A percentile compares a stretch with the other conserved stretches of the same genome.
Evolutionary conservation across 345 rosid species (phyloP).

Genomic region (Lagerstroemia speciosa): DNA sequence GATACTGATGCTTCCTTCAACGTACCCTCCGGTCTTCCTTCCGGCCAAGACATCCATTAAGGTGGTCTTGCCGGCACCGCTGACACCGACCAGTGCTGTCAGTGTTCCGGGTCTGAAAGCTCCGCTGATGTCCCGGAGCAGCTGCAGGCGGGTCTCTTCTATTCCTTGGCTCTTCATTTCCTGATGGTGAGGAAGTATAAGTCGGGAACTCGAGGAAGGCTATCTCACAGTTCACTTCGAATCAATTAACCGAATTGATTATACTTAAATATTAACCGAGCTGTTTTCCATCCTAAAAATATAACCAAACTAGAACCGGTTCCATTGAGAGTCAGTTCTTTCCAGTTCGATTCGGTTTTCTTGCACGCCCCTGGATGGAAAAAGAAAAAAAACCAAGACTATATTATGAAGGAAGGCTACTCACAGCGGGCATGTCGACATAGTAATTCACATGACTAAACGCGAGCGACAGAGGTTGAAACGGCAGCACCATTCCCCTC

Average conservation of each 20-base stretch:
- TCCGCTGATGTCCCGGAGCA: constrained; percentile 56
- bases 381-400: too few relatives aligned
- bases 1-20: constrained; percentile 56
- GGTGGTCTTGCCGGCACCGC: constrained; percentile 89
- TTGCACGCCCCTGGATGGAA: too few relatives aligned
- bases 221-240: too few relatives aligned
- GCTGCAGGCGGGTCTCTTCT: constrained; percentile 48
- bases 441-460: constrained; percentile 57
- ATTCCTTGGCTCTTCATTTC: constrained; percentile 65
- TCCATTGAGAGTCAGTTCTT: too few relatives aligned
- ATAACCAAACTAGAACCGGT: too few relatives aligned
- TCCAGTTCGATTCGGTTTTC: too few relatives aligned
- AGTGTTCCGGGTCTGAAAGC: constrained; percentile 72
- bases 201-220: not conserved
- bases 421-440: constrained; percentile 78
- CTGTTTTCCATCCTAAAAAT: too few relatives aligned
- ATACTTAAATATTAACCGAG: too few relatives aligned
- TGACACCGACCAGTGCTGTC: constrained; percentile 70
- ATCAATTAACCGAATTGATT: too few relatives aligned
- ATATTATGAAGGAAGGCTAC: constrained; percentile 7
- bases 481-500: constrained; percentile 67
- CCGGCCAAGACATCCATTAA: constrained; percentile 72
- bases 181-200: constrained; percentile 19
- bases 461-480: constrained; percentile 65
- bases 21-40: constrained; percentile 65